These are phyloP conservation scores for Pseudocercospora eumusae DNA, from an alignment of 2,329 filamentous ascomycete species.

Conservation along the genomic window DNA sequence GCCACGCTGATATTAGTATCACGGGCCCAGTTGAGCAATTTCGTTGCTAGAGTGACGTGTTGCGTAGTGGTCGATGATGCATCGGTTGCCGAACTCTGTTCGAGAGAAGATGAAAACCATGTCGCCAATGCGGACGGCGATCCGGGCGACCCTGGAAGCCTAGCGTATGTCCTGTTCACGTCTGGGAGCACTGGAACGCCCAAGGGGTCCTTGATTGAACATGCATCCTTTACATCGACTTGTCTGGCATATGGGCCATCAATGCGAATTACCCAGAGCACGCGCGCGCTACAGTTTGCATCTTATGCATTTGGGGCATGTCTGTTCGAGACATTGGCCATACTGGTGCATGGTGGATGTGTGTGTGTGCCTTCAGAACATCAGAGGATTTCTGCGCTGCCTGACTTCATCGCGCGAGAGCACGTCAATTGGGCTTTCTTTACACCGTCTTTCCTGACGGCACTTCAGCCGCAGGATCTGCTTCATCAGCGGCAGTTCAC, in stretches of 20 bases:
- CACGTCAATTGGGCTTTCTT: background rate
- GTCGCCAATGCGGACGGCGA: background rate
- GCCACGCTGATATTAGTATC: background rate
- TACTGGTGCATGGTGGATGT: background rate
- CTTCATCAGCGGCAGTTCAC: background rate
- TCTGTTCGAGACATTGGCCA: background rate
- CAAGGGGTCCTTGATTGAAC: background rate
- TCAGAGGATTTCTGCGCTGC: background rate
- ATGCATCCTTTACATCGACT: background rate
- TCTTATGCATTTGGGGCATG: background rate
- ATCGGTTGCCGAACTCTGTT: background rate
- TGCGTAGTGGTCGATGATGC: background rate
- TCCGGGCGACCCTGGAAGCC: background rate
- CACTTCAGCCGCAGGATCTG: background rate
- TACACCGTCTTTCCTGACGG: background rate
- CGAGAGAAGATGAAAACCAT: background rate
- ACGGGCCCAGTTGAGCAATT: background rate
- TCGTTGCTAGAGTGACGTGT: background rate
- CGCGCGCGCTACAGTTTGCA: background rate
- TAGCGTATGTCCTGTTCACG: background rate
- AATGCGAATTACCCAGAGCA: background rate
- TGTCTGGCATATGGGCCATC: background rate
- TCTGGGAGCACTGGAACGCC: background rate
- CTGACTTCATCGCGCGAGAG: background rate
- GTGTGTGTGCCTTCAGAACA: background rate